Percentiles rank a stretch among this genome's conserved stretches.
Conservation (phyloP, 2,329 filamentous ascomycete genomes). For the Phoma sp. region DNA sequence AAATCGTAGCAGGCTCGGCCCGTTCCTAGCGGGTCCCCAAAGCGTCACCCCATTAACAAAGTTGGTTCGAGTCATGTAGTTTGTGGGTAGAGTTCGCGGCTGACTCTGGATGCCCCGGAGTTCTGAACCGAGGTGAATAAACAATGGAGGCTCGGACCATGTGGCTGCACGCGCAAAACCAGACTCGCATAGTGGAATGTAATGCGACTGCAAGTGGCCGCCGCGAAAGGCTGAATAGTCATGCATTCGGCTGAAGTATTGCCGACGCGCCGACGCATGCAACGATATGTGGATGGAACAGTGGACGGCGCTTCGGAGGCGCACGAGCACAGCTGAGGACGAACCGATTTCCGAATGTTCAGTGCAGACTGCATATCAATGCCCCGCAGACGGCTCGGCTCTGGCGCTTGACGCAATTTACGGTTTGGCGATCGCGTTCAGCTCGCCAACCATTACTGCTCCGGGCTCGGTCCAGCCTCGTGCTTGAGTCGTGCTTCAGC, state of each 20-base stretch:
- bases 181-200: not conserved
- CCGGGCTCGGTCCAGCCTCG: not conserved
- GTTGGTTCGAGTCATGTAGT: no score
- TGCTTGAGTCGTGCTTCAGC: not conserved
- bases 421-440: not conserved
- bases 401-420: not conserved
- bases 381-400: not conserved
- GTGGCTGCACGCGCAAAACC: no score
- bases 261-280: not conserved
- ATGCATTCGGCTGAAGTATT: not conserved
- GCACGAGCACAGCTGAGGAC: not conserved
- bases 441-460: not conserved
- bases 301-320: not conserved
- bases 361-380: not conserved
- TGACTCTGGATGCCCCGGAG: no score
- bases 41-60: no score
- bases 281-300: not conserved
- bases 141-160: no score
- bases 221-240: not conserved
- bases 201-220: not conserved
- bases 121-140: not conserved
- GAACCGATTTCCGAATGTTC: not conserved
- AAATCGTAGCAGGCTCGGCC: no score
- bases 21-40: no score
- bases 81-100: no score